Evolutionary conservation across 495 filamentous ascomycete genomes (phyloP), one percentile per base, ranked within the genome.

Genomic region (Thermothielavioides terrestris): DNA sequence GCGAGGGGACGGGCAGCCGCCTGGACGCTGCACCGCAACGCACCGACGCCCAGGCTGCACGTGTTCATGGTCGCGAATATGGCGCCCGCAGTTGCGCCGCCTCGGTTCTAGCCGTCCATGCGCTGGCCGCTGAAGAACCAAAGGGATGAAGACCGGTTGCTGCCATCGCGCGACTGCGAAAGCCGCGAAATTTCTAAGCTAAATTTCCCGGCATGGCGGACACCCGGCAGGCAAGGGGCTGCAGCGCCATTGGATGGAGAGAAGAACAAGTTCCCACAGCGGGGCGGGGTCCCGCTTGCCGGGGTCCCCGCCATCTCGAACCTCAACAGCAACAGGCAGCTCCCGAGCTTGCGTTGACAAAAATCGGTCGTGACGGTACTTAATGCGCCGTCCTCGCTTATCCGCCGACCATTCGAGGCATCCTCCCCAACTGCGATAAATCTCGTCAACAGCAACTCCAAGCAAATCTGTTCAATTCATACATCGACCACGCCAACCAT

Each of bases 21-120:
- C 48, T 63, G 61, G 46, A 55, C 51, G 53, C 59, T 48, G 42
- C 59, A 54, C 36, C 61, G 54, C 25, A 66, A 61, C 53, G 59
- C 59, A 53, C 55, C 52, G 46, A 66, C 59, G 55, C 63, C 61
- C 34, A 66, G 50, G 15, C 54, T 49, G 34, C 51, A 59, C 36
- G 42, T 45, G 55, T 30, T 64, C 61, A 65, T 65, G 44, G 52
- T 61, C 42, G 57, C 43, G 28, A 41, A 52, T 48, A 9, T 27
- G 48, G 57, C 54, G 41, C 51, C 42, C 23, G 42, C 31, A 45
- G 48, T 53, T 50, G 61, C 59, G 61, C 61, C 56, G 46, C 42
- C 49, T 54, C 52, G 50, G 42, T 42, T n/a, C n/a, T 54, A 49
- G 40, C 45, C 57, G 52, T 42, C 63, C 63, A 66, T 64, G 32